Conservation (phyloP, 2,329 filamentous ascomycete species). For the Thelonectria rubi region DNA sequence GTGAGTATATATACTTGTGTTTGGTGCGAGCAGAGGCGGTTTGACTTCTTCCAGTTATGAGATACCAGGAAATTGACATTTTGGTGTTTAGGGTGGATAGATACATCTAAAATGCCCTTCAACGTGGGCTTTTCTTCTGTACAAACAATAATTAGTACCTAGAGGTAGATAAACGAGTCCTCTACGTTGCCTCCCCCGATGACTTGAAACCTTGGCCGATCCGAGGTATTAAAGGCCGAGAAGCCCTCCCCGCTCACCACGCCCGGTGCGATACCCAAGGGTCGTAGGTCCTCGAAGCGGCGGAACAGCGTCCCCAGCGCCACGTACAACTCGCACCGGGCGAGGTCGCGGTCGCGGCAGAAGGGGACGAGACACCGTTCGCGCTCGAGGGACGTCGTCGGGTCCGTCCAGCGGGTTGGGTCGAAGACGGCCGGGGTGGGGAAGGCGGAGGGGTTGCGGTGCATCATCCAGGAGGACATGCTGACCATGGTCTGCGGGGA, state of each 20-base stretch:
- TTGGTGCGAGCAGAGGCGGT: neutral
- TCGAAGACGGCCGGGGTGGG: constrained; percentile 18
- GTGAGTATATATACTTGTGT: neutral
- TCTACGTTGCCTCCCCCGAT: neutral
- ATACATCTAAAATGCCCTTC: neutral
- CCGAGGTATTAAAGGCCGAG: constrained; percentile 4
- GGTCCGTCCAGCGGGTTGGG: constrained; percentile 22
- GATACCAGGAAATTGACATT: neutral
- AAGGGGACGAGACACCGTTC: constrained; percentile 17
- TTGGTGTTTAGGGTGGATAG: neutral
- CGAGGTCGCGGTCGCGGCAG: constrained; percentile 15
- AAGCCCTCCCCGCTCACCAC: constrained; percentile 18
- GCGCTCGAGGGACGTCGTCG: constrained; percentile 14
- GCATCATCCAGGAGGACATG: constrained; percentile 28
- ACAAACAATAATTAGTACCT: neutral
- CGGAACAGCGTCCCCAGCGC: constrained; percentile 17
- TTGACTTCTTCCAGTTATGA: neutral
- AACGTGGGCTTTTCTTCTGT: no score
- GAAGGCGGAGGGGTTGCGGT: constrained; percentile 12
- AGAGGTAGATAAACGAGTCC: constrained; percentile 1
- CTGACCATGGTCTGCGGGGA: constrained; percentile 3
- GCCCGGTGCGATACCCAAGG: constrained; percentile 1
- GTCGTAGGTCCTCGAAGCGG: constrained; percentile 14
- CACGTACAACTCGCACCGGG: constrained; percentile 25
- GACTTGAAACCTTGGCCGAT: constrained; percentile 13